Evolutionary conservation across 192 early-diverging fungal genomes (phyloP), one percentile per base, ranked within the genome.

Genomic region (Rhizophagus prolifer): DNA sequence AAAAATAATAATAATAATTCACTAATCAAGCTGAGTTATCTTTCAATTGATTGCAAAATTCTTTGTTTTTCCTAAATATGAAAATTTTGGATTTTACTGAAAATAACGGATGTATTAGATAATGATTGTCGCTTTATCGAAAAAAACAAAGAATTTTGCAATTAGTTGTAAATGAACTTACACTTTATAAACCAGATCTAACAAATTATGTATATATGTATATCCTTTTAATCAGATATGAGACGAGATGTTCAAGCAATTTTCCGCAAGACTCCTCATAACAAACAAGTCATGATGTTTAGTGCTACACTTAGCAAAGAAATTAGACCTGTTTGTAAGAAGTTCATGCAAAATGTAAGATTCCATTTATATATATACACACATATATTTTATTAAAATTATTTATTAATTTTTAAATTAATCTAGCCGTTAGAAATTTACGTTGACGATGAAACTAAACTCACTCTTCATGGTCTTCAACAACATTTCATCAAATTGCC

Each of bases 251-350:
- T 98, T 14, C 97, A 98, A 81, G 94, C 96, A 31, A 97, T 98
- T 70, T 98, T 98, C 92, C 85, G 90, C 36, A 86, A 92, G 19
- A 97, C 95, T 2, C 96, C 96, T 30, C 95, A 96, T 86, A 91
- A 92, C 86, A 98, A 98, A 89, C 97, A 98, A 83, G 97, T 98
- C 60, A 95, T 98, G 91, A 98, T 98, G 97, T 98, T 95, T 86
- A 94, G 91, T 62, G 97, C 97, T 8, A 98, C 97, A 38, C 84
- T 98, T 69, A 91, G 88, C 87, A 95, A 96, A 87, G 96, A 97
- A 72, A 92, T 95, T 73, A 91, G 94, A 31, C 91, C 91, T 0
- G 88, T 97, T 38, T 97, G 95, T 94, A 96, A 96, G 78, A 96
- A 95, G 86, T 98, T 98, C 79, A 98, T 98, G 97, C 93, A 96